Base-by-base conservation (phyloP, 2,329 filamentous ascomycete species). In the Colletotrichum cereale region DNA sequence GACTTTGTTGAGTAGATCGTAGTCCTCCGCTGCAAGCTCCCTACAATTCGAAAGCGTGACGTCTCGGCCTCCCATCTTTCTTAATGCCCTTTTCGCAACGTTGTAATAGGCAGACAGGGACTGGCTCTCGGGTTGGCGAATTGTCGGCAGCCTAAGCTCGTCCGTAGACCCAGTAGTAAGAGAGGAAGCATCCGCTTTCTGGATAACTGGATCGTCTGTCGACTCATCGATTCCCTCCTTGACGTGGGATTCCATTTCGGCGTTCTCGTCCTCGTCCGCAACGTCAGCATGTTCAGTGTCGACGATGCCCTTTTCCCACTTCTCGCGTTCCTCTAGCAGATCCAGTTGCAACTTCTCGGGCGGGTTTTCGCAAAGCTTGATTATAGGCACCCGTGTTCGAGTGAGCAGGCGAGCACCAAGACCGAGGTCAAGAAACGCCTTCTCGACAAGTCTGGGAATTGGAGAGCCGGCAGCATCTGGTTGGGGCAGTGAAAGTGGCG, bases 281-380 rank as follows among this genome's bases (percentile, higher is more conserved):
- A 73, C 74, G 4, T 78, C 77, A 5, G 81, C 79, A 6, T 78
- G 75, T 2, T 85, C 85, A 4, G 80, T 79, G 4, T 79, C 83
- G 10, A 64, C 69, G 61, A 82, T 84, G 55, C 85, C 89, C 55
- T 81, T 86, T 74, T 96, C 93, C 92, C 93, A 96, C 76, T 91
- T 93, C 53, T 84, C 81, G 8, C 93, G 88, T 76, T 92, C 91
- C 42, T 90, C 86, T 5, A 88, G 77, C 6, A 97, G 85, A 67
- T 89, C 89, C 12, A 83, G 78, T 18, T 87, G 87, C 1, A 97
- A 84, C 67, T 87, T 84, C 2, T 86, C 80, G 0, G 88, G 86
- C 2, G 94, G 94, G 52, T 83, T 87, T 78, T 96, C 87, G 77
- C 94, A 97, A 21, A 97, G 86, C 78, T 97, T 96, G 79, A 97